Conservation (phyloP, 768 basidiomycete species). For the Pisolithus tinctorius region DNA sequence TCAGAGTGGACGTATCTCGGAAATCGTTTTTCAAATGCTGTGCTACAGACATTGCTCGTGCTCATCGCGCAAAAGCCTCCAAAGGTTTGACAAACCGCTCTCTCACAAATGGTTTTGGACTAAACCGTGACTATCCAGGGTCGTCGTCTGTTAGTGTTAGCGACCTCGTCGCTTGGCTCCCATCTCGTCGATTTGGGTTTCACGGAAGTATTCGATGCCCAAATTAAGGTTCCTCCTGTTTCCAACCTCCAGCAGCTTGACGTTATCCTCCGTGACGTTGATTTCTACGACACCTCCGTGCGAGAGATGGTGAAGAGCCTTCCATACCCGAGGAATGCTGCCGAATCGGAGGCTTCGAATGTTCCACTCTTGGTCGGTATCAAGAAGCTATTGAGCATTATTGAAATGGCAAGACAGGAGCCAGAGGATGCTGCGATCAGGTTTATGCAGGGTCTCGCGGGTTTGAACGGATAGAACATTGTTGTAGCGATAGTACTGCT, state of each 20-base stretch:
- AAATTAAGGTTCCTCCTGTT: conserved; percentile 81
- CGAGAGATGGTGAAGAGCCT: conserved; percentile 58
- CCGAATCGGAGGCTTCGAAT: conserved; percentile 36
- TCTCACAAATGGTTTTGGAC: neutral
- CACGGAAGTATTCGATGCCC: conserved; percentile 82
- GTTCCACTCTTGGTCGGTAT: conserved; percentile 74
- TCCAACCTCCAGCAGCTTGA: conserved; percentile 66
- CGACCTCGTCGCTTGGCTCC: conserved; percentile 83
- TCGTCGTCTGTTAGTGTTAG: conserved; percentile 85
- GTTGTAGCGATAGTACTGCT: neutral
- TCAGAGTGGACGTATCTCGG: conserved; percentile 96
- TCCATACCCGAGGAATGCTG: conserved; percentile 40
- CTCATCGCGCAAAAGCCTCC: conserved; percentile 86
- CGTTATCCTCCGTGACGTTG: conserved; percentile 68
- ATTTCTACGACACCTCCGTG: conserved; percentile 57
- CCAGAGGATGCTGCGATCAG: conserved; percentile 75
- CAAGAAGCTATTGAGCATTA: conserved; percentile 84
- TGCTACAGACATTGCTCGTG: conserved; percentile 86
- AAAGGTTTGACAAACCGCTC: conserved; percentile 44
- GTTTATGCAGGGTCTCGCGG: conserved; percentile 57
- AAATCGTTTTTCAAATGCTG: conserved; percentile 91
- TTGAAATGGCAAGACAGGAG: conserved; percentile 98
- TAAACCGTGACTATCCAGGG: conserved; percentile 43
- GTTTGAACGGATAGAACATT: conserved; percentile 25
- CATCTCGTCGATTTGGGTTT: conserved; percentile 87